Base-by-base conservation (phyloP, 805 yeast species). In the Suhomyces sp. region DNA sequence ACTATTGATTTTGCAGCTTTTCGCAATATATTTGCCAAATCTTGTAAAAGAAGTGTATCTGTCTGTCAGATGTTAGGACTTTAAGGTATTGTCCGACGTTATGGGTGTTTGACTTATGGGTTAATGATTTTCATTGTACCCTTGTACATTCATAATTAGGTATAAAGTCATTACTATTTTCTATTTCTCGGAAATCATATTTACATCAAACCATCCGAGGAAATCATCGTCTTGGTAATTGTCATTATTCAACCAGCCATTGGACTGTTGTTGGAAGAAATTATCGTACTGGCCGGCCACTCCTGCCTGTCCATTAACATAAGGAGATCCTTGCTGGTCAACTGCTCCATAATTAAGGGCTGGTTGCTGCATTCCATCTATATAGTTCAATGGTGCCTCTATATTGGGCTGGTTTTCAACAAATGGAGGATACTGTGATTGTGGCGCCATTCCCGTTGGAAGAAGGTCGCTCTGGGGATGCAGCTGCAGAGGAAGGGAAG, bases 141-240 rank as follows among this genome's bases (percentile, higher is more conserved):
- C n/a, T 13, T 13, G 36, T 33, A n/a, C n/a, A 33, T 33, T 33
- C 36, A 33, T 33, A n/a, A 33, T 33, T n/a, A n/a, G 19, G 17
- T 33, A 17, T 13, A 33, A 17, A 33, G 17, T 13, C 36, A n/a
- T n/a, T 33, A 33, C 17, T 33, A 33, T 33, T 6, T n/a, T 13
- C 42, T 40, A 54, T 29, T 47, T 45, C 23, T 54, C 54, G 27
- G 59, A 59, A 57, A 52, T 54, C 58, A 66, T 62, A 62, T 87
- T 87, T 67, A 85, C 84, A 65, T 90, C 96, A 74, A 92, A 88
- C 97, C 97, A 92, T 10, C 97, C 97, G 46, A 92, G 73, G 62
- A 92, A 87, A 65, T 92, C 97, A 64, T 92, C 97, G 49, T 85
- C 89, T 31, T 72, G 74, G 52, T 69, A 63, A 49, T 69, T 72